These are phyloP conservation scores for Firmiana major DNA, from an alignment of 345 rosid genomes.

Conservation along the genomic window DNA sequence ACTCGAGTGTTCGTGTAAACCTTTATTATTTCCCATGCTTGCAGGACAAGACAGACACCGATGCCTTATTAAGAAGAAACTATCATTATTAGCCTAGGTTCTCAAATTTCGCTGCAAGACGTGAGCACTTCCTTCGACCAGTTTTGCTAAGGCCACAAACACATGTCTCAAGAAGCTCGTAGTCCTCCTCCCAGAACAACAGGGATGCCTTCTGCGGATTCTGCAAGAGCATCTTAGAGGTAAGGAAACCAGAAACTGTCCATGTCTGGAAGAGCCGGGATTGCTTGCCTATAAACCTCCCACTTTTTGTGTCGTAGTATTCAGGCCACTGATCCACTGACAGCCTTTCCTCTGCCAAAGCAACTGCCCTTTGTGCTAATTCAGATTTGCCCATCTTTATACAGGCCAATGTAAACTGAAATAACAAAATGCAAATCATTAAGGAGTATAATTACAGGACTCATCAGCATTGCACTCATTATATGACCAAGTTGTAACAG, in stretches of 20 bases:
- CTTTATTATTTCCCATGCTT: not conserved
- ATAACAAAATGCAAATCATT: not conserved
- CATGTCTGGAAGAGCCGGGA: constrained; percentile 75
- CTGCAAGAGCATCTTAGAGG: constrained; percentile 84
- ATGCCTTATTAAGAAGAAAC: not conserved
- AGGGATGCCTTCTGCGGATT: constrained; percentile 78
- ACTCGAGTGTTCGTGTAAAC: not conserved
- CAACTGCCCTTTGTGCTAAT: constrained; percentile 67
- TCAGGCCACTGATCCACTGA: constrained; percentile 78
- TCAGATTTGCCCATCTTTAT: constrained; percentile 80
- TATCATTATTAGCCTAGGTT: not conserved
- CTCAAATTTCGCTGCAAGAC: constrained; percentile 42
- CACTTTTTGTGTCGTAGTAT: constrained; percentile 73
- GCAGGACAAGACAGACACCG: not conserved
- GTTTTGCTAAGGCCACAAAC: constrained; percentile 61
- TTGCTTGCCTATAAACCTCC: constrained; percentile 82
- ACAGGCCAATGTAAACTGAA: constrained; percentile 87
- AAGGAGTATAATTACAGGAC: not conserved
- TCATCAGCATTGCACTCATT: not conserved
- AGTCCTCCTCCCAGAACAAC: constrained; percentile 88
- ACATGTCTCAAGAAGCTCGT: constrained; percentile 77
- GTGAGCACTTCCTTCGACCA: constrained; percentile 66
- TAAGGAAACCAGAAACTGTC: constrained; percentile 79
- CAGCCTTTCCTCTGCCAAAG: constrained; percentile 70
- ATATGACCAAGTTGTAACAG: not conserved